Evolutionary conservation across 805 yeast genomes (phyloP).

Genomic region (Cyberlindnera nakhonratchasimensis): DNA sequence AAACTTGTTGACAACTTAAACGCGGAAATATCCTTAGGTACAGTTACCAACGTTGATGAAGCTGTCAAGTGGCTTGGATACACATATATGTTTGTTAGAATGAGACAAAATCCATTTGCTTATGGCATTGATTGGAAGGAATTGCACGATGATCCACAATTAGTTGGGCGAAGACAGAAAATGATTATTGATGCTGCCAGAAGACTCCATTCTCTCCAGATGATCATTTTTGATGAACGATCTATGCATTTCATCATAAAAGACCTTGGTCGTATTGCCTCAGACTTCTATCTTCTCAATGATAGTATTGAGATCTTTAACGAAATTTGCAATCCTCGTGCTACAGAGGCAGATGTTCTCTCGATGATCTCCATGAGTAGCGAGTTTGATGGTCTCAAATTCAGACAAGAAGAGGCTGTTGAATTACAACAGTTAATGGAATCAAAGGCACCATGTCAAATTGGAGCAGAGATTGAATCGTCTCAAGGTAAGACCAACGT

Average conservation of each 20-base stretch:
- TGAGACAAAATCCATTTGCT: constrained; percentile 90
- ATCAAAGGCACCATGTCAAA: constrained; percentile 68
- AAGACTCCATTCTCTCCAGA: constrained; percentile 79
- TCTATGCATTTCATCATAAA: constrained; percentile 78
- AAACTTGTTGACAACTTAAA: constrained; percentile 88
- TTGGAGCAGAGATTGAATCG: constrained; percentile 71
- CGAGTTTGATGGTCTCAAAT: constrained; percentile 87
- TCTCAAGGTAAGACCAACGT: constrained; percentile 86
- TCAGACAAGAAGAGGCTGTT: constrained; percentile 79
- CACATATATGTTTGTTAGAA: constrained; percentile 88
- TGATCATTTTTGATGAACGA: constrained; percentile 88
- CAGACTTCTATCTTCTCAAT: constrained; percentile 85
- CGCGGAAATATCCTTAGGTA: constrained; percentile 94
- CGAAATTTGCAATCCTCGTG: constrained; percentile 74
- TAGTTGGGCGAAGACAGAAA: constrained; percentile 67
- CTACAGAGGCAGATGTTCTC: constrained; percentile 88
- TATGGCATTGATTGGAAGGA: constrained; percentile 92
- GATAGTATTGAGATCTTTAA: constrained; percentile 88
- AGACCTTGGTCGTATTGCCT: constrained; percentile 90
- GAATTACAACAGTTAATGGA: constrained; percentile 68
- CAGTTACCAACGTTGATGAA: constrained; percentile 90
- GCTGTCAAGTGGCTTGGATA: constrained; percentile 98
- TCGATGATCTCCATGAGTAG: constrained; percentile 88
- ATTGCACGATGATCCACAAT: constrained; percentile 73
- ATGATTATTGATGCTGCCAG: constrained; percentile 81